These are phyloP conservation scores for Silene noctiflora DNA, from an alignment of 179 eudicot species.

Conservation along the genomic window DNA sequence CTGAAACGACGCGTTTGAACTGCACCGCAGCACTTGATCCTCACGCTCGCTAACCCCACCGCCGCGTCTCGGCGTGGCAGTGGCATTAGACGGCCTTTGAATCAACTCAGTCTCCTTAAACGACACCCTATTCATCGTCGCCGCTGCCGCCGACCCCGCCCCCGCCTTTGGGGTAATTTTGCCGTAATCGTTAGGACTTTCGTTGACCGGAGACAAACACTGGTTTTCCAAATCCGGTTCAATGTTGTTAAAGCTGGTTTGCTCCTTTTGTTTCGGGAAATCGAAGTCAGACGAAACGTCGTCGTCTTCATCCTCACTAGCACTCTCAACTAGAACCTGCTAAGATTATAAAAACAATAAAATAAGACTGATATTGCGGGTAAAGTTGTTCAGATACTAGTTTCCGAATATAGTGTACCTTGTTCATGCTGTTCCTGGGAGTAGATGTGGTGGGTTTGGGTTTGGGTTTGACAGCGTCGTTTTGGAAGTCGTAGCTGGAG, in stretches of 20 bases:
- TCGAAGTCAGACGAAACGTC: slow-evolving; percentile 37
- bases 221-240: slow-evolving; percentile 36
- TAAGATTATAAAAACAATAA: too few relatives aligned
- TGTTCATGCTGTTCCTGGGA: not conserved
- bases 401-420: too few relatives aligned
- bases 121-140: slow-evolving; percentile 27
- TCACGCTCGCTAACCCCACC: slow-evolving; percentile 9
- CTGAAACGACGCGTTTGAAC: slow-evolving; percentile 47
- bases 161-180: slow-evolving; percentile 40
- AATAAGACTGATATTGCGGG: too few relatives aligned
- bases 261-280: slow-evolving; percentile 15
- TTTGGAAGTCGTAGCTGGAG: slow-evolving; percentile 35
- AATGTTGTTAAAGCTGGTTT: not conserved
- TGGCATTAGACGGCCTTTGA: not conserved
- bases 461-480: slow-evolving; percentile 21
- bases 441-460: not conserved
- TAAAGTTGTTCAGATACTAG: too few relatives aligned
- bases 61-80: too few relatives aligned
- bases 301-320: slow-evolving; percentile 13
- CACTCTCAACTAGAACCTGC: not conserved
- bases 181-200: slow-evolving; percentile 25
- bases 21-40: slow-evolving; percentile 49
- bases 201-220: slow-evolving; percentile 31
- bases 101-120: slow-evolving; percentile 38
- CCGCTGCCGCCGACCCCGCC: too few relatives aligned